Evolutionary conservation across 352 stramenopile species (phyloP).

Genomic region (Globisporangium sylvaticum): DNA sequence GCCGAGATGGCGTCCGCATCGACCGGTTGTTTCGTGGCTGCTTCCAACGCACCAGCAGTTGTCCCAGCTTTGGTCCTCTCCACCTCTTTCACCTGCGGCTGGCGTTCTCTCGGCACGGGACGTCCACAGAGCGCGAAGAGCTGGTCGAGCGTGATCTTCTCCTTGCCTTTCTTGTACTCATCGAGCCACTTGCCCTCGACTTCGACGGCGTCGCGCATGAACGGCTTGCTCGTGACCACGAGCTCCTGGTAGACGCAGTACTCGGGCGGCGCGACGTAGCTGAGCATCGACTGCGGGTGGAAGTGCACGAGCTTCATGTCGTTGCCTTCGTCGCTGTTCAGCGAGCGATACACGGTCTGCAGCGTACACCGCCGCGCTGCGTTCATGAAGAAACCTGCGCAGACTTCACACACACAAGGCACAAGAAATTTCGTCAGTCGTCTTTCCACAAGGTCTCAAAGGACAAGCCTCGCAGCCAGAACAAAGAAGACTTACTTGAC

Average conservation of each 20-base stretch:
- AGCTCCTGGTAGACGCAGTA: constrained; percentile 74
- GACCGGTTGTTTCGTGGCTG: constrained; percentile 14
- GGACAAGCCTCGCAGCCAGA: neutral
- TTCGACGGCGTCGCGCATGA: constrained; percentile 53
- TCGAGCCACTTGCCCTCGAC: constrained; percentile 55
- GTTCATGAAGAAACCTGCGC: constrained; percentile 69
- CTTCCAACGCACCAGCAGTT: neutral
- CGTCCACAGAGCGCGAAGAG: constrained; percentile 55
- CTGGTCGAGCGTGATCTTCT: constrained; percentile 23
- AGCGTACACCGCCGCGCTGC: constrained; percentile 51
- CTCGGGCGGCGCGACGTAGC: constrained; percentile 38
- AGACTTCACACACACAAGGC: constrained; percentile 20
- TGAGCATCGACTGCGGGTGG: constrained; percentile 59
- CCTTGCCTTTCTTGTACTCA: constrained; percentile 30
- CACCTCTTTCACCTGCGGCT: neutral
- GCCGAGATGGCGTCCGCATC: constrained; percentile 30
- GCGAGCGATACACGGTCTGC: constrained; percentile 55
- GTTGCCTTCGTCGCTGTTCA: constrained; percentile 16
- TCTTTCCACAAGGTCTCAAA: neutral
- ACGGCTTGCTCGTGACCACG: constrained; percentile 65
- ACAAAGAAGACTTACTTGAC: constrained; percentile 10
- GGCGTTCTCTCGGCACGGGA: constrained; percentile 9
- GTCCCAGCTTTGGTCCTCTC: neutral
- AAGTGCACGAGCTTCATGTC: constrained; percentile 55
- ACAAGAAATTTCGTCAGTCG: neutral